A percentile compares a stretch with the other conserved stretches of the same genome.
These are phyloP conservation scores for Syzygium oleosum DNA, from an alignment of 345 rosid species.

Conservation along the genomic window DNA sequence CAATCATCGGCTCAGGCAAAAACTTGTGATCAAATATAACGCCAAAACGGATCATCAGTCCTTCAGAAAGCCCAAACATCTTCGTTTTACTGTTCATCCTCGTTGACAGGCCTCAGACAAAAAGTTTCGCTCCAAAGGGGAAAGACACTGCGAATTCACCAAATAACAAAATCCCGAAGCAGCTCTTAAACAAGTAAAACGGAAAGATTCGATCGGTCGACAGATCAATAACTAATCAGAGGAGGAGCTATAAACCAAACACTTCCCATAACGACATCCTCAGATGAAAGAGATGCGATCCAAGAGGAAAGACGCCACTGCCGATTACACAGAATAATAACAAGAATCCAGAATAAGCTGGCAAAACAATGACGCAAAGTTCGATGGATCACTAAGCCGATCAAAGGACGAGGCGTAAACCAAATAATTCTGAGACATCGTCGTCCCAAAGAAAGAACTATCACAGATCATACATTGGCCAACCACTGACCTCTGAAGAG, in stretches of 20 bases:
- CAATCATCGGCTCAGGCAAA: too few species aligned
- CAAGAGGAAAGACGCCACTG: not conserved
- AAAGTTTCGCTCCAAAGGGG: not conserved
- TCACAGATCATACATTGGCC: not conserved
- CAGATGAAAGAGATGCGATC: not conserved
- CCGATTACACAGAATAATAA: not conserved
- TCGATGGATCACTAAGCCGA: too few species aligned
- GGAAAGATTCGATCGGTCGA: not conserved
- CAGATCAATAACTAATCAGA: not conserved
- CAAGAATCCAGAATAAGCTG: not conserved
- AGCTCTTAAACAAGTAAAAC: not conserved
- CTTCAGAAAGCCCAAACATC: too few species aligned
- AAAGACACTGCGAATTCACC: not conserved
- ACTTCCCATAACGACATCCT: not conserved
- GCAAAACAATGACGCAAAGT: not conserved
- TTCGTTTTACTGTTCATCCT: not conserved
- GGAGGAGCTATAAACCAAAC: not conserved
- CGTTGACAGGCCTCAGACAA: not conserved
- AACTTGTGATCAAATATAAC: too few species aligned
- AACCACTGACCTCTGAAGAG: not conserved
- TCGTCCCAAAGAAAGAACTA: not conserved
- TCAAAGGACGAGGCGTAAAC: not conserved
- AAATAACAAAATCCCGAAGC: not conserved
- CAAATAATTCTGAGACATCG: not conserved
- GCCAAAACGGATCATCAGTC: too few species aligned